These are phyloP conservation scores for Chlamydomonas reinhardtii DNA, from an alignment of 163 green algal genomes.

Conservation along the genomic window DNA sequence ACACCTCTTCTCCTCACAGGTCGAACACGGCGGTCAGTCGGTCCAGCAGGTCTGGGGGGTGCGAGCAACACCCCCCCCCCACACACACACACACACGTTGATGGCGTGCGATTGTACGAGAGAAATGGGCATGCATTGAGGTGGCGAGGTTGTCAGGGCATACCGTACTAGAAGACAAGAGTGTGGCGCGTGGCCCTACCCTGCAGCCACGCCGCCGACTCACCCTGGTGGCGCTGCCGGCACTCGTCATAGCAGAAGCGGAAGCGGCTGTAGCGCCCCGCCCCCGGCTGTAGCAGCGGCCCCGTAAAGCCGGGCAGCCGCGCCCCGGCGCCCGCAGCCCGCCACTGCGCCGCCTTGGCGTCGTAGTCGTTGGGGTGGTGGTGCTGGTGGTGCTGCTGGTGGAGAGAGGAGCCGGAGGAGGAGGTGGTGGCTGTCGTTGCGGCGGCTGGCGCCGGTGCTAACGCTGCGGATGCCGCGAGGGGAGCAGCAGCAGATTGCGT, in stretches of 20 bases:
- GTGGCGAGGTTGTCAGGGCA: too few species aligned
- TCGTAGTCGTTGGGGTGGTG: constrained; percentile 43
- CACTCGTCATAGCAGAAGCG: constrained; percentile 72
- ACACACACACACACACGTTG: too few species aligned
- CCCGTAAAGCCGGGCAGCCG: constrained; percentile 63
- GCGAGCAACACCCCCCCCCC: too few species aligned
- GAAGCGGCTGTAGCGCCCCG: constrained; percentile 56
- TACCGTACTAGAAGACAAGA: too few species aligned
- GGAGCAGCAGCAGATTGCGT: too few species aligned
- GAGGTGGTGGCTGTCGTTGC: not conserved
- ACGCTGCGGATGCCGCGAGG: not conserved
- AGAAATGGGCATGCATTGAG: too few species aligned
- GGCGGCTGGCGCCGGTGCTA: not conserved
- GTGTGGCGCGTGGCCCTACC: too few species aligned
- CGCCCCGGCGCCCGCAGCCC: constrained; percentile 39
- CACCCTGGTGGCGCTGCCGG: constrained; percentile 54
- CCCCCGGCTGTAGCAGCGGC: constrained; percentile 41
- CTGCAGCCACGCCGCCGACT: not conserved
- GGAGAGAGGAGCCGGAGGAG: too few species aligned
- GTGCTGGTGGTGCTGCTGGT: not conserved
- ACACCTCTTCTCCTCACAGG: constrained; percentile 10
- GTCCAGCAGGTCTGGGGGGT: constrained; percentile 46
- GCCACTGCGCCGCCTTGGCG: constrained; percentile 48
- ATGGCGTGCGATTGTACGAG: too few species aligned
- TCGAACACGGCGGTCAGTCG: constrained; percentile 42